Evolutionary conservation across 1,284 basidiomycete genomes (phyloP).

Genomic region (Tilletia walkeri): DNA sequence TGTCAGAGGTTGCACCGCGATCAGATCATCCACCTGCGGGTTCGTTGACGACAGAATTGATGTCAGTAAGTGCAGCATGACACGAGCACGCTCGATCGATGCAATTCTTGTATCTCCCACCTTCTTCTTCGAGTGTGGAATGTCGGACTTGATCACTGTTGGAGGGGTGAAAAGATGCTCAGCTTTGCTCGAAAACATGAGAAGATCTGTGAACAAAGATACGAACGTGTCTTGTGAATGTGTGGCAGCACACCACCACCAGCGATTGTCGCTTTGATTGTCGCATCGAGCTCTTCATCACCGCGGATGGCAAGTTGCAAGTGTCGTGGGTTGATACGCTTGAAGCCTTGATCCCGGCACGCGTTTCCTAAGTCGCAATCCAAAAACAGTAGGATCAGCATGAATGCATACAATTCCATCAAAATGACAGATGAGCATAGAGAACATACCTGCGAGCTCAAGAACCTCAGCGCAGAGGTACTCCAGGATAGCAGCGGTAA

Average conservation of each 20-base stretch:
- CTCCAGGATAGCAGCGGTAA: slow-evolving; percentile 85
- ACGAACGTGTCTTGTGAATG: slow-evolving; percentile 74
- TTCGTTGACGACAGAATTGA: too few relatives aligned
- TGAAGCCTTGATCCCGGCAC: slow-evolving; percentile 90
- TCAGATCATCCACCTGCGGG: background rate
- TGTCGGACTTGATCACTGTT: background rate
- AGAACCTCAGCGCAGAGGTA: slow-evolving; percentile 87
- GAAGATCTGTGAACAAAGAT: too few relatives aligned
- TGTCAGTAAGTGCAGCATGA: background rate
- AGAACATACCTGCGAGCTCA: slow-evolving; percentile 73
- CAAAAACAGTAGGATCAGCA: background rate
- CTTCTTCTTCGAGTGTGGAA: slow-evolving; percentile 12
- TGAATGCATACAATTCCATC: slow-evolving; percentile 55
- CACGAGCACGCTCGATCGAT: background rate
- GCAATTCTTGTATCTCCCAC: background rate
- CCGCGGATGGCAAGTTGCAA: slow-evolving; percentile 90
- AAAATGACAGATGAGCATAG: background rate
- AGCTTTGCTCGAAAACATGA: background rate
- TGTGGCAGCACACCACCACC: slow-evolving; percentile 91
- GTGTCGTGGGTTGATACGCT: slow-evolving; percentile 93
- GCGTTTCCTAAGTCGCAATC: slow-evolving; percentile 71
- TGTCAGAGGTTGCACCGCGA: background rate
- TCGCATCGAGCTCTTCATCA: slow-evolving; percentile 76
- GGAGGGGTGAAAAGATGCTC: too few relatives aligned
- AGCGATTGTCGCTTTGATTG: slow-evolving; percentile 63